phyloP scores from a whole-genome alignment of 495 filamentous ascomycete genomes.

The Friedmanniomyces endolithicus region DNA sequence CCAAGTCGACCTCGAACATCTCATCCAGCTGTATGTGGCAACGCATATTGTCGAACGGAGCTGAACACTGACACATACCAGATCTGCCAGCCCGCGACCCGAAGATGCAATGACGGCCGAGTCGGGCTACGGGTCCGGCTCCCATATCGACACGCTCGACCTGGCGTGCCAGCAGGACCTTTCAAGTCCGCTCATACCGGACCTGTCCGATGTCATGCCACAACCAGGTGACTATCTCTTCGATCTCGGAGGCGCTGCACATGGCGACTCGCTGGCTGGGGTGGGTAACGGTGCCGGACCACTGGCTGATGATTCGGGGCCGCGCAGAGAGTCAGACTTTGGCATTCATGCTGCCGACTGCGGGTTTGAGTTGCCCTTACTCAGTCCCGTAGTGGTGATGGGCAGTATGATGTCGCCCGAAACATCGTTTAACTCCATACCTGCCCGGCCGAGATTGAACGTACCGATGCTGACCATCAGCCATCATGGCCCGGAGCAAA shows the following conservation, averaged over 20 bases:
- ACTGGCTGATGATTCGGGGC: neutral
- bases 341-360: neutral
- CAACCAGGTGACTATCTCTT: neutral
- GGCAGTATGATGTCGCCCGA: neutral
- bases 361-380: neutral
- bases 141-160: conserved; percentile 3
- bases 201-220: neutral
- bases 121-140: conserved; percentile 1
- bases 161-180: neutral
- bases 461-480: too few relatives aligned
- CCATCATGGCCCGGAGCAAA: too few relatives aligned
- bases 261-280: neutral
- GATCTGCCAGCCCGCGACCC: conserved; percentile 9
- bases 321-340: neutral
- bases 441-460: too few relatives aligned
- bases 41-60: conserved; percentile 3
- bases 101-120: conserved; percentile 1
- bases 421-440: neutral
- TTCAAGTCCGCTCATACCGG: neutral
- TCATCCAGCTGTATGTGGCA: conserved; percentile 41
- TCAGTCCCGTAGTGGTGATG: neutral
- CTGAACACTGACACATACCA: conserved; percentile 12
- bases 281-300: neutral
- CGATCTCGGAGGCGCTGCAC: neutral
- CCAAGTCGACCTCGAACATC: conserved; percentile 39